phyloP scores from a whole-genome alignment of 805 yeast genomes.

The Candida dendrica region DNA sequence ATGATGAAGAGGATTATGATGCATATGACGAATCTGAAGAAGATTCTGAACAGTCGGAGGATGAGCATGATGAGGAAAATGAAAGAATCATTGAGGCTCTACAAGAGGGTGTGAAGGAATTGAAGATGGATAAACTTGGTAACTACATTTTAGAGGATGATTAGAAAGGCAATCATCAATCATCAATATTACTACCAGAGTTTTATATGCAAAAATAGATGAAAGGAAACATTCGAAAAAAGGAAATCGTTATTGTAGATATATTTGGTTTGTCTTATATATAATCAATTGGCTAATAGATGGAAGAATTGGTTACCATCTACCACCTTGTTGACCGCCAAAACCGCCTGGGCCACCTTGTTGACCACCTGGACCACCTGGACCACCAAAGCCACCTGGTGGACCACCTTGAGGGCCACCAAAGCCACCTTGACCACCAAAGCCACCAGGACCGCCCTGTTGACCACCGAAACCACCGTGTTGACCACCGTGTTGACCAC shows the following conservation, averaged over 20 bases:
- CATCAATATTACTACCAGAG: too few relatives aligned
- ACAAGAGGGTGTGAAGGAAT: slow-evolving; percentile 50
- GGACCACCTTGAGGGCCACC: neutral
- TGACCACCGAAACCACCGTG: slow-evolving; percentile 16
- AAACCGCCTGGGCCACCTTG: slow-evolving; percentile 9
- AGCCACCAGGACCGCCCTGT: neutral
- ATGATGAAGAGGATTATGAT: slow-evolving; percentile 10
- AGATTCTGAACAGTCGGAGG: slow-evolving; percentile 16
- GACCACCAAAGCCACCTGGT: slow-evolving; percentile 3
- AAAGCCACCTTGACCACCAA: neutral
- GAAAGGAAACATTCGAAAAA: neutral
- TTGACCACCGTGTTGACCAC: slow-evolving; percentile 7
- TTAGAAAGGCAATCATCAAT: too few relatives aligned
- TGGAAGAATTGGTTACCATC: slow-evolving; percentile 4
- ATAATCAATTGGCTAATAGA: neutral
- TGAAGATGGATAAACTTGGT: slow-evolving; percentile 78
- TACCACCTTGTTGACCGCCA: slow-evolving; percentile 6
- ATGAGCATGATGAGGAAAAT: slow-evolving; percentile 38
- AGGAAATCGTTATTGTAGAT: neutral
- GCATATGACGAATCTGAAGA: slow-evolving; percentile 19
- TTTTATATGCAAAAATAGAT: too few relatives aligned
- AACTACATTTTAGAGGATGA: slow-evolving; percentile 61
- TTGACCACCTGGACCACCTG: slow-evolving; percentile 7
- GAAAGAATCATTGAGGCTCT: slow-evolving; percentile 66
- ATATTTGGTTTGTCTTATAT: too few relatives aligned